Base-by-base conservation (phyloP, 345 rosid genomes). In the Noccaea caerulescens region DNA sequence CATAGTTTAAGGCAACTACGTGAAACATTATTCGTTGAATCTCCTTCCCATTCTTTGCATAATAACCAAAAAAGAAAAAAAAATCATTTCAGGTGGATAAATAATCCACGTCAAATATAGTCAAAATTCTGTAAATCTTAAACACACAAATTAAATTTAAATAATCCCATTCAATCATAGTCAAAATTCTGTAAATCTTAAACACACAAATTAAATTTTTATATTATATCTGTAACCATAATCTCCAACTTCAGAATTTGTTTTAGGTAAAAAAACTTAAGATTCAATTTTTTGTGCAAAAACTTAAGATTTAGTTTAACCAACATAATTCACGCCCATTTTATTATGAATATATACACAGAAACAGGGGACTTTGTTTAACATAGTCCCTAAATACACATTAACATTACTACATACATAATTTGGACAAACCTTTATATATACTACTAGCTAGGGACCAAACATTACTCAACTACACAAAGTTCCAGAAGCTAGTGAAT, bases 361-460 rank as follows among this genome's bases (percentile, higher is more conserved):
- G 14, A 59, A 68, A 75, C 79, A 68, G 37, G 12, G 73, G 59
- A 45, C 5, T 2, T 37, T 54, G 45, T 37, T 16, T 38, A 33
- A 30, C 58, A 30, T 34, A 43, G 9, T 20, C 42, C 57, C 37
- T 41, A 12, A 30, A 32, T 53, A 53, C 50, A 53, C 69, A 44
- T 1, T 0, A 50, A 47, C 58, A 23, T 50, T 25, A 20, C 23
- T 20, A 38, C 62, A 32, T 43, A 58, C 9, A 32, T 61, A 44
- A 13, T 30, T 27, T 34, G 32, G 8, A 66, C 33, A 18, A 68
- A 18, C 44, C 33, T 12, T 46, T n/a, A n/a, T n/a, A 56, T 30
- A 27, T 36, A 63, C 30, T 8, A 14, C 38, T 55, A 60, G 3
- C 53, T 60, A 32, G 8, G 36, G 57, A 70, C 44, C 10, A 53